Evolutionary conservation across 2,329 filamentous ascomycete genomes (phyloP), one percentile per base, ranked within the genome.

Genomic region (Lachnellula hyalina): DNA sequence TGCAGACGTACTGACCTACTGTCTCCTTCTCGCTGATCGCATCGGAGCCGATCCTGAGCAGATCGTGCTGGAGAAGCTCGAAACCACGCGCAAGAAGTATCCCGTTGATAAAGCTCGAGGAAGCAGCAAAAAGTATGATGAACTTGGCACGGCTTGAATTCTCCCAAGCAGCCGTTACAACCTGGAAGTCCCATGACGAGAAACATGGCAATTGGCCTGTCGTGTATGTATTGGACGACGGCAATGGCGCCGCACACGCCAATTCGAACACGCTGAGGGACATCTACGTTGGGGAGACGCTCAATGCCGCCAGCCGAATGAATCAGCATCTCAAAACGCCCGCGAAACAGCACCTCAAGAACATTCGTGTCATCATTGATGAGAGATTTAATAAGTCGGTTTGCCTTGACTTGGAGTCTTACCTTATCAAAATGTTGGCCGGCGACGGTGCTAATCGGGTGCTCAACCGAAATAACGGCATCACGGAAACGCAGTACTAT

Each of bases 341-440:
- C 14, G 54, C 45, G 12, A 56, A 56, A 56, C 50, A 56, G 46
- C 50, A 56, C 38, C 54, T 56, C 40, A 56, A 56, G 50, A 56
- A 49, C 25, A 53, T 53, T 53, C 54, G 40, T 11, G 47, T 56
- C 28, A 56, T 56, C 34, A 56, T 56, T 36, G 51, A 56, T 56
- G 54, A 56, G n/a, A 56, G 23, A 19, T 56, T 56, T 23, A 56
- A 56, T 21, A 56, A 56, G 45, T 56, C 54, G 23, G 54, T 56
- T 15, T 56, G 54, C 45, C 54, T 56, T 41, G 54, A 56, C 54
- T 53, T 56, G 38, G 50, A 56, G 49, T 56, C 54, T n/a, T 56
- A 53, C 45, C 54, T 56, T 25, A 53, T 56, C 50, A 56, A 56
- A 53, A 56, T 56, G 54, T 47, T 56, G 46, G 54, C 54, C 45